Conservation (phyloP, 495 filamentous ascomycete species). For the Penicillium crystallinum region DNA sequence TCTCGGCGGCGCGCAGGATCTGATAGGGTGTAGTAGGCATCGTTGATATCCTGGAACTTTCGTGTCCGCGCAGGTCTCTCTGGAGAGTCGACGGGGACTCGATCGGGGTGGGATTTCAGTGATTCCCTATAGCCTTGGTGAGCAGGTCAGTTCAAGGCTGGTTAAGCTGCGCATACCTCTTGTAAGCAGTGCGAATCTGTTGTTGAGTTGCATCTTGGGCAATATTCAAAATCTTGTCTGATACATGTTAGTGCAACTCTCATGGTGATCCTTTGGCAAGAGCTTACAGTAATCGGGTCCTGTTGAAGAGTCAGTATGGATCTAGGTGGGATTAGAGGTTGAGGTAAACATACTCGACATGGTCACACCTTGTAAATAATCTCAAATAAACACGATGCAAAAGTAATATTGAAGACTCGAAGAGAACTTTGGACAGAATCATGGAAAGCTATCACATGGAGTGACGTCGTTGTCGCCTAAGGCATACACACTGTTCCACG, state of each 20-base stretch:
- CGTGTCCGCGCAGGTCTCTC: constrained; percentile 78
- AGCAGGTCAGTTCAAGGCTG: constrained; percentile 1
- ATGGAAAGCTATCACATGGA: constrained; percentile 2
- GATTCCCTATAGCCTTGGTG: constrained; percentile 59
- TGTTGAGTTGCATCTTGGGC: constrained; percentile 66
- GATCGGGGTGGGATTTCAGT: constrained; percentile 90
- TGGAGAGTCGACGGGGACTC: constrained; percentile 77
- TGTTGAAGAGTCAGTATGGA: constrained; percentile 7
- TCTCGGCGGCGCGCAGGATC: constrained; percentile 75
- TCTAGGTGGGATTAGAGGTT: background rate
- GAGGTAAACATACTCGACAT: constrained; percentile 24
- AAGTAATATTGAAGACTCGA: background rate
- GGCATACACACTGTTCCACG: background rate
- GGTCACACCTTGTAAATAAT: background rate
- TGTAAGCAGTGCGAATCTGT: constrained; percentile 93
- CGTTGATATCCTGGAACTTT: constrained; percentile 93
- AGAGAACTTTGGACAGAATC: background rate
- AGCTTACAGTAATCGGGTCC: constrained; percentile 23
- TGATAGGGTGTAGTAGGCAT: constrained; percentile 94
- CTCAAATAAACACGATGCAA: background rate
- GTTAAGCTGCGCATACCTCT: constrained; percentile 52
- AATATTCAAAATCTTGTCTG: constrained; percentile 67
- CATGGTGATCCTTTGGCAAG: background rate
- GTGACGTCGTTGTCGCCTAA: constrained; percentile 19
- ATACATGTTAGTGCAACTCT: constrained; percentile 2